Evolutionary conservation across 2,329 filamentous ascomycete genomes (phyloP), one percentile per base, ranked within the genome.

Genomic region (Arthrinium phaeospermum): DNA sequence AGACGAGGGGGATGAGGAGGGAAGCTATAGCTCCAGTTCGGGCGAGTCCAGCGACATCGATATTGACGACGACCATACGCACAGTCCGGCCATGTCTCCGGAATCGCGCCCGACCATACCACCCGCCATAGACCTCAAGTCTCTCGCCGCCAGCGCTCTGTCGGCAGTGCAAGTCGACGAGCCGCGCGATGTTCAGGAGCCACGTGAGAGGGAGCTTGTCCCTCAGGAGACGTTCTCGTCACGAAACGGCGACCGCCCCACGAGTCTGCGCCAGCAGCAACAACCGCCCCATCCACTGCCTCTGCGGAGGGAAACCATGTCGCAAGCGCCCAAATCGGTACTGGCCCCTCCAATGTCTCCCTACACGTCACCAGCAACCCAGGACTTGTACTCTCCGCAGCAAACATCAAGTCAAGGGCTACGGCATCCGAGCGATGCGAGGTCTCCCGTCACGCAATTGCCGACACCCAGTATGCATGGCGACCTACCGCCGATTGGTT

Each of bases 401-500:
- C 73, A 75, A 69, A 76, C 75, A 6, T 73, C 77, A 44, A 72
- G 75, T 46, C 77, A 79, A 72, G 78, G 78, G 45, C 70, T 81
- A 70, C 78, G 79, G 77, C 78, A 79, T 70, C 79, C 79, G 22
- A 79, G 75, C 53, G 78, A 77, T 71, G 74, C 79, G 71, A 76
- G 79, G 45, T 84, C 84, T 8, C 82, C 85, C 19, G 80, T 53
- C 27, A 70, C 84, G 12, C 75, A 71, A 47, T 70, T 78, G 73
- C 67, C 75, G 76, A 70, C 79, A 78, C 49, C 78, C 75, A 69
- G 74, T 19, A 74, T 71, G 19, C 78, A 77, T 71, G 79, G 79
- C 12, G 79, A 80, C 53, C 73, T 81, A 14, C 76, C 81, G 76
- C 73, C 81, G 80, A 74, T 85, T 47, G 74, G 78, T 41, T 84